phyloP scores from a whole-genome alignment of 2,329 filamentous ascomycete species.

The Macroventuria anomochaeta region DNA sequence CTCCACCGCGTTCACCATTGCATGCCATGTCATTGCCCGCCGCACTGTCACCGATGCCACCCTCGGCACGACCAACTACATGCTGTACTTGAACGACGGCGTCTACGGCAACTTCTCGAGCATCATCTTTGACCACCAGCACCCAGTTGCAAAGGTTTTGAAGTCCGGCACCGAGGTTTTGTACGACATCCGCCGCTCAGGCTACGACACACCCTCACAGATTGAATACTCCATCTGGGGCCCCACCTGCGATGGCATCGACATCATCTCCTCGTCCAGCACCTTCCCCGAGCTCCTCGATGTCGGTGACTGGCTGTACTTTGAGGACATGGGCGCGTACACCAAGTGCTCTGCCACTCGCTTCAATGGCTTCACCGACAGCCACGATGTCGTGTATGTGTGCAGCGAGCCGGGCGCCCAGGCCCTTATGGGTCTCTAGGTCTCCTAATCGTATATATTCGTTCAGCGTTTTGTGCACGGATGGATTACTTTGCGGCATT shows the following conservation, averaged over 20 bases:
- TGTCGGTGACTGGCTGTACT: conserved; percentile 97
- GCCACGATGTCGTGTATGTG: conserved; percentile 92
- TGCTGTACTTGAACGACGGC: conserved; percentile 97
- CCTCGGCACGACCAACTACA: conserved; percentile 75
- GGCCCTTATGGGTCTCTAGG: conserved; percentile 64
- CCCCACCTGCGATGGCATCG: conserved; percentile 96
- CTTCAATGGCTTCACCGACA: conserved; percentile 96
- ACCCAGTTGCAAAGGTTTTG: conserved; percentile 83
- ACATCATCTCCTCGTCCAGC: conserved; percentile 86
- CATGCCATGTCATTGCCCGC: conserved; percentile 93
- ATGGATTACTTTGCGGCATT: not conserved
- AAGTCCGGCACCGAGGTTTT: conserved; percentile 65
- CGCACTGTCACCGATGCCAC: conserved; percentile 80
- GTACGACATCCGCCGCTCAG: conserved; percentile 55
- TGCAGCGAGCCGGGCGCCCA: conserved; percentile 89
- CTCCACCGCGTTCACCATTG: conserved; percentile 88
- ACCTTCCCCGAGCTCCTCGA: conserved; percentile 78
- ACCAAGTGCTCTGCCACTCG: conserved; percentile 97
- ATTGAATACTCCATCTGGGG: conserved; percentile 97
- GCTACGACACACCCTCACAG: conserved; percentile 57
- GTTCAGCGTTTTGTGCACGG: not conserved
- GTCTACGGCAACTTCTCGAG: conserved; percentile 98
- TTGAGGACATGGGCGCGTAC: conserved; percentile 98
- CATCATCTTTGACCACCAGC: conserved; percentile 99
- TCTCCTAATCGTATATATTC: conserved; percentile 4